These are phyloP conservation scores for Carpinus viminea DNA, from an alignment of 306 rosid genomes.

Conservation along the genomic window DNA sequence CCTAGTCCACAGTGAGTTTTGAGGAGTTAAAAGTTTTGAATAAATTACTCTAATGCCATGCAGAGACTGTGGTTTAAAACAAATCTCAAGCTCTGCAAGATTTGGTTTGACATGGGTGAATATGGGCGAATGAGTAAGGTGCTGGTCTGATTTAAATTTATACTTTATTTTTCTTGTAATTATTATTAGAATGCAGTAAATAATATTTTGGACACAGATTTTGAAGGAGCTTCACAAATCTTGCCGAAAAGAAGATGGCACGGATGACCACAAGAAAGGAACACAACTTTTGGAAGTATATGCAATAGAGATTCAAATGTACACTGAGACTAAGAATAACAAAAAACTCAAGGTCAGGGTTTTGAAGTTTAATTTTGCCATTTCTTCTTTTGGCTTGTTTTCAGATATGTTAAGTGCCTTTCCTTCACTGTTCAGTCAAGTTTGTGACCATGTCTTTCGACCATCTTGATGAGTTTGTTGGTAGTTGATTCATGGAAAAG, in stretches of 20 bases:
- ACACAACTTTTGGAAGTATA: constrained; percentile 94
- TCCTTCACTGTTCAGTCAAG: neutral
- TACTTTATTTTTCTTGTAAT: neutral
- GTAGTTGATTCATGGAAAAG: neutral
- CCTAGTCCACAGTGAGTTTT: constrained; percentile 5
- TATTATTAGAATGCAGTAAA: neutral
- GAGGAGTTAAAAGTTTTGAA: constrained; percentile 21
- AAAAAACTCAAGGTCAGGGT: constrained; percentile 88
- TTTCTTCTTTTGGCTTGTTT: constrained; percentile 11
- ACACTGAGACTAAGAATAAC: constrained; percentile 96
- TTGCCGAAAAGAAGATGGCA: constrained; percentile 94
- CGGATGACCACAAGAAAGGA: constrained; percentile 99
- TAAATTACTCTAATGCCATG: constrained; percentile 24
- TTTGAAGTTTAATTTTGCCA: neutral
- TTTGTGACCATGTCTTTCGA: neutral
- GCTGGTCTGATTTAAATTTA: neutral
- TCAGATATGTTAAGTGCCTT: neutral
- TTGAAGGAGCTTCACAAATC: constrained; percentile 93
- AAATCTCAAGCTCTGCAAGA: constrained; percentile 97
- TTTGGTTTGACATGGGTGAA: constrained; percentile 97
- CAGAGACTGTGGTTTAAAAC: constrained; percentile 99
- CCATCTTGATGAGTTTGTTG: neutral
- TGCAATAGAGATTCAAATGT: constrained; percentile 96
- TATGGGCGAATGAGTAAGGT: constrained; percentile 99
- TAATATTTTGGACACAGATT: constrained; percentile 53